Percentiles rank a stretch among this genome's conserved stretches.
These are phyloP conservation scores for Fraxinus velutina DNA, from an alignment of 305 asterid species.

Conservation along the genomic window DNA sequence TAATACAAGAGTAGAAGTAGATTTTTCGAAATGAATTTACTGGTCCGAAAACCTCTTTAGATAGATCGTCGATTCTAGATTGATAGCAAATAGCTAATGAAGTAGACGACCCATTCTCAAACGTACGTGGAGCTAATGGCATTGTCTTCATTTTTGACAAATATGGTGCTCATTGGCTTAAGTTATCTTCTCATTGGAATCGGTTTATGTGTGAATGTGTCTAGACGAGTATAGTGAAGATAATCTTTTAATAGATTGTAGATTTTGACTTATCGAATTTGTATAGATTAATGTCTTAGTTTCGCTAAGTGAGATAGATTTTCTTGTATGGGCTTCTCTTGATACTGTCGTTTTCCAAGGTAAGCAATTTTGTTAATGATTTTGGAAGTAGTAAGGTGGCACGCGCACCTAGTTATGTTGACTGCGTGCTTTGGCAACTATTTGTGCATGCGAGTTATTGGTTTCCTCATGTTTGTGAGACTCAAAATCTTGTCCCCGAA, in stretches of 20 bases:
- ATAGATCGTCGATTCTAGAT: not conserved
- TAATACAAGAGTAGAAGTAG: not conserved
- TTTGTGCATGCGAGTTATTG: slow-evolving; percentile 45
- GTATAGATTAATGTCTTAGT: not conserved
- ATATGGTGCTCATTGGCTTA: not conserved
- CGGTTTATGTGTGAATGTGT: not conserved
- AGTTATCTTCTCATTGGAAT: not conserved
- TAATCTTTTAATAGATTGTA: not conserved
- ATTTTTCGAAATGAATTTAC: not conserved
- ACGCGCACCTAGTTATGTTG: slow-evolving; percentile 35
- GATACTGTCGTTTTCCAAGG: slow-evolving; percentile 22
- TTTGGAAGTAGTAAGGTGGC: slow-evolving; percentile 31
- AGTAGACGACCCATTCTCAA: not conserved
- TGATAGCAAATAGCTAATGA: not conserved
- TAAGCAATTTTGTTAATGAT: slow-evolving; percentile 16
- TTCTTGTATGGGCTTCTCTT: not conserved
- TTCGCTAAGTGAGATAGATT: not conserved
- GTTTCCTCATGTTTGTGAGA: slow-evolving; percentile 26
- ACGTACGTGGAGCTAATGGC: not conserved
- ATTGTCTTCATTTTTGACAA: not conserved
- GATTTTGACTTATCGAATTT: not conserved
- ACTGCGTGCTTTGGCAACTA: slow-evolving; percentile 8
- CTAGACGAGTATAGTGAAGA: not conserved
- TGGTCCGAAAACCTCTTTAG: not conserved
- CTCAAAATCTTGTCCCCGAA: not conserved